Evolutionary conservation across 495 filamentous ascomycete species (phyloP).

Genomic region (Daldinia grandis): DNA sequence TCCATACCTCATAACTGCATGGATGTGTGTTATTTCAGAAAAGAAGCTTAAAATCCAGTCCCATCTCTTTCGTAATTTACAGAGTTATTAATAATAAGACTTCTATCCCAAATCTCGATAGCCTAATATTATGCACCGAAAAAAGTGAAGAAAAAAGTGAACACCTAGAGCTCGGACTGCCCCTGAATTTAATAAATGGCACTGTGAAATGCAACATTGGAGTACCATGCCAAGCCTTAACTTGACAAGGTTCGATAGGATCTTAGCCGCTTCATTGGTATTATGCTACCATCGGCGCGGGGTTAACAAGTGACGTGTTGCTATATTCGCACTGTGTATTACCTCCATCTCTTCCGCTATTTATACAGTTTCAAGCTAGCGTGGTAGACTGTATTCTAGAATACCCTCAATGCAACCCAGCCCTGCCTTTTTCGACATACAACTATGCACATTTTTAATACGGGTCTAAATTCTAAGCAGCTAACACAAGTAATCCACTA

Average conservation of each 20-base stretch:
- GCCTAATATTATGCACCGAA: slow-evolving; percentile 31
- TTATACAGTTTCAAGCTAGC: slow-evolving; percentile 6
- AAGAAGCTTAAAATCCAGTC: not conserved
- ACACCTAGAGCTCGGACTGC: slow-evolving; percentile 18
- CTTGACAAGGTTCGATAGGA: slow-evolving; percentile 21
- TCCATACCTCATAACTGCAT: not conserved
- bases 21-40: not conserved
- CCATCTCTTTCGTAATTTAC: slow-evolving; percentile 7
- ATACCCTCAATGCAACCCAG: slow-evolving; percentile 25
- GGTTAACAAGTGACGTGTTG: slow-evolving; percentile 9
- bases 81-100: not conserved
- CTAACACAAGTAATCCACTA: not conserved
- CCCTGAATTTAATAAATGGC: slow-evolving; percentile 42
- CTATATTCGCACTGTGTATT: slow-evolving; percentile 17
- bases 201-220: slow-evolving; percentile 34
- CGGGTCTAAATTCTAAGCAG: not conserved
- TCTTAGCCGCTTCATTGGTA: slow-evolving; percentile 30
- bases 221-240: slow-evolving; percentile 29
- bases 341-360: not conserved
- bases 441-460: not conserved
- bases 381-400: slow-evolving; percentile 34
- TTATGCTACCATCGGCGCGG: slow-evolving; percentile 29
- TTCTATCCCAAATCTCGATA: slow-evolving; percentile 20
- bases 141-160: slow-evolving; percentile 1
- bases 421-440: slow-evolving; percentile 1